Conservation (phyloP, 225 moss, liverwort and hornwort genomes). For the Anthoceros angustus region DNA sequence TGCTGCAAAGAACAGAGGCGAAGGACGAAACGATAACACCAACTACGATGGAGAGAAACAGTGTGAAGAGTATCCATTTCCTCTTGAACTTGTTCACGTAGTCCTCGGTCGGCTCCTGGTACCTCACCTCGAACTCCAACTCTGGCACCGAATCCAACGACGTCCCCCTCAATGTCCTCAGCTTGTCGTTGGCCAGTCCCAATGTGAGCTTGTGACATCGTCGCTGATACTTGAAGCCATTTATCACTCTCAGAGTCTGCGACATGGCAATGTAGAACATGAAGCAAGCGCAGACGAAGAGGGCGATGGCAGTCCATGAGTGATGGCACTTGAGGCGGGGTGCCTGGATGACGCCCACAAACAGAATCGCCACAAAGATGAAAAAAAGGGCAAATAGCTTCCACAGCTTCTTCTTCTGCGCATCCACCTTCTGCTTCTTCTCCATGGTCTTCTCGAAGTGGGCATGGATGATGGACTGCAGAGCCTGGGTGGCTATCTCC, state of each 20-base stretch:
- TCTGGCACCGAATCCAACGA: constrained; percentile 7
- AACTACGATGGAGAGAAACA: constrained; percentile 10
- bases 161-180: constrained; percentile 9
- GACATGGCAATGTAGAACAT: constrained; percentile 20
- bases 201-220: constrained; percentile 18
- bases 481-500: constrained; percentile 16
- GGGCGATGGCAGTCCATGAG: constrained; percentile 15
- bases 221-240: constrained; percentile 18
- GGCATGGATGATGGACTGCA: constrained; percentile 16
- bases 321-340: constrained; percentile 13
- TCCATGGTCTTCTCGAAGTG: constrained; percentile 18
- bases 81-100: constrained; percentile 18
- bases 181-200: constrained; percentile 15
- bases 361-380: constrained; percentile 10
- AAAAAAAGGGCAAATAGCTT: constrained; percentile 13
- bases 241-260: constrained; percentile 16
- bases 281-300: constrained; percentile 11
- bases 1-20: constrained; percentile 11
- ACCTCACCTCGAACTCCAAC: constrained; percentile 15
- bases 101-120: constrained; percentile 17
- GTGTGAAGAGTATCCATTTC: constrained; percentile 10
- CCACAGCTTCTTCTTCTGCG: constrained; percentile 19
- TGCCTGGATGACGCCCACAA: constrained; percentile 13
- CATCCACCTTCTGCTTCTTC: constrained; percentile 18
- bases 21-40: constrained; percentile 10